These are phyloP conservation scores for Globisporangium megalacanthum DNA, from an alignment of 352 stramenopile species.

Conservation along the genomic window DNA sequence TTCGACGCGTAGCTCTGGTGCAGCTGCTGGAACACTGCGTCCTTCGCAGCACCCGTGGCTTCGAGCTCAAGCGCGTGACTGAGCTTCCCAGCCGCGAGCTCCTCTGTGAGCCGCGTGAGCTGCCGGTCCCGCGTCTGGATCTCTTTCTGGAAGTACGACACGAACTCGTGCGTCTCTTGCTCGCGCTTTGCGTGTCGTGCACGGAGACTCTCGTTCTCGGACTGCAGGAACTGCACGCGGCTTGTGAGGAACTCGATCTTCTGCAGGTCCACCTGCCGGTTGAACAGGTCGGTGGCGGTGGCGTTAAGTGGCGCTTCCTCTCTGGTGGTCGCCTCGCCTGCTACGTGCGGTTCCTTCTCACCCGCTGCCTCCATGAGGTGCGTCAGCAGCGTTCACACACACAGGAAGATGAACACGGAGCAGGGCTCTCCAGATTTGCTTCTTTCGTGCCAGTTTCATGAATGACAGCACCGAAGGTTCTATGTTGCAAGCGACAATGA, in stretches of 20 bases:
- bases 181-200: slow-evolving; percentile 82
- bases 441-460: too few species aligned
- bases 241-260: slow-evolving; percentile 58
- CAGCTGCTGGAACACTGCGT: slow-evolving; percentile 38
- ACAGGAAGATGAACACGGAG: too few species aligned
- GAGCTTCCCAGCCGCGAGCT: slow-evolving; percentile 61
- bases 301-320: slow-evolving; percentile 2
- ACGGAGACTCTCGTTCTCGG: slow-evolving; percentile 77
- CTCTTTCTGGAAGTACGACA: slow-evolving; percentile 92
- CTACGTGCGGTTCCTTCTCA: background rate
- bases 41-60: slow-evolving; percentile 35
- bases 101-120: slow-evolving; percentile 74
- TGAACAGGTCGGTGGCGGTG: slow-evolving; percentile 51
- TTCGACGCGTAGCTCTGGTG: slow-evolving; percentile 36
- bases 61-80: slow-evolving; percentile 60
- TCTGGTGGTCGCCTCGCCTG: background rate
- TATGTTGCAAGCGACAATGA: too few species aligned
- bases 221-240: slow-evolving; percentile 54
- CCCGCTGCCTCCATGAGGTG: slow-evolving; percentile 6
- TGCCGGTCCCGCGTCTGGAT: slow-evolving; percentile 82
- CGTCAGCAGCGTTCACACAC: background rate
- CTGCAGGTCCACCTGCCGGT: slow-evolving; percentile 56
- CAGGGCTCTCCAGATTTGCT: too few species aligned
- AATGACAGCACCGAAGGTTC: too few species aligned
- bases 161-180: slow-evolving; percentile 93